phyloP scores from a whole-genome alignment of 1,284 basidiomycete species.

The Sphaerobolus stellatus region DNA sequence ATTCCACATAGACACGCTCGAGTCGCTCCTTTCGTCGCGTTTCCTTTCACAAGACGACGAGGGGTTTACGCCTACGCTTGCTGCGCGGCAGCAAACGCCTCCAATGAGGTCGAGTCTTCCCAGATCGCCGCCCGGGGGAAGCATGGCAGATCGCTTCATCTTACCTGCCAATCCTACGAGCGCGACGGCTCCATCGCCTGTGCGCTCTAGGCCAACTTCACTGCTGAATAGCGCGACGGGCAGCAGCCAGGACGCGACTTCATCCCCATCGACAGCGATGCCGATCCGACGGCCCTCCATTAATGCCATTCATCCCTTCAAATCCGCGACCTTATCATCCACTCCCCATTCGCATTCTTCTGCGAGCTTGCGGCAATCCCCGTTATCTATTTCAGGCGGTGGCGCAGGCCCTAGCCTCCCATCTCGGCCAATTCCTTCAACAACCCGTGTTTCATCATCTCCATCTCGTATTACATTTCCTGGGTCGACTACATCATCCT shows the following conservation, averaged over 20 bases:
- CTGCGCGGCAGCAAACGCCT: conserved; percentile 26
- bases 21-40: conserved; percentile 68
- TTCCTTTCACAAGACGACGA: conserved; percentile 59
- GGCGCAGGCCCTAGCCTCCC: not conserved
- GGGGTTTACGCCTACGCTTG: conserved; percentile 63
- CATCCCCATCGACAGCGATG: conserved; percentile 22
- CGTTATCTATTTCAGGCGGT: conserved; percentile 1
- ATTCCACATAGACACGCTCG: conserved; percentile 72
- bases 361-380: conserved; percentile 4
- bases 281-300: conserved; percentile 55
- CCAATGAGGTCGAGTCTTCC: conserved; percentile 27
- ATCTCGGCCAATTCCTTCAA: conserved; percentile 6
- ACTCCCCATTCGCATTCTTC: conserved; percentile 2
- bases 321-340: conserved; percentile 63
- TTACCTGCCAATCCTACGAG: conserved; percentile 25
- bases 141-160: conserved; percentile 56
- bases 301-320: conserved; percentile 57
- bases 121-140: conserved; percentile 43
- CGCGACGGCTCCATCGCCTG: conserved; percentile 32
- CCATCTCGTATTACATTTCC: too few species aligned
- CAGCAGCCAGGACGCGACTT: not conserved
- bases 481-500: conserved; percentile 41
- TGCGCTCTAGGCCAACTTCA: conserved; percentile 17
- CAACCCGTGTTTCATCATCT: conserved; percentile 35
- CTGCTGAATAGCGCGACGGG: not conserved